A percentile compares a stretch with the other conserved stretches of the same genome.
These are phyloP conservation scores for Talaromyces adpressus DNA, from an alignment of 495 filamentous ascomycete genomes.

Conservation along the genomic window DNA sequence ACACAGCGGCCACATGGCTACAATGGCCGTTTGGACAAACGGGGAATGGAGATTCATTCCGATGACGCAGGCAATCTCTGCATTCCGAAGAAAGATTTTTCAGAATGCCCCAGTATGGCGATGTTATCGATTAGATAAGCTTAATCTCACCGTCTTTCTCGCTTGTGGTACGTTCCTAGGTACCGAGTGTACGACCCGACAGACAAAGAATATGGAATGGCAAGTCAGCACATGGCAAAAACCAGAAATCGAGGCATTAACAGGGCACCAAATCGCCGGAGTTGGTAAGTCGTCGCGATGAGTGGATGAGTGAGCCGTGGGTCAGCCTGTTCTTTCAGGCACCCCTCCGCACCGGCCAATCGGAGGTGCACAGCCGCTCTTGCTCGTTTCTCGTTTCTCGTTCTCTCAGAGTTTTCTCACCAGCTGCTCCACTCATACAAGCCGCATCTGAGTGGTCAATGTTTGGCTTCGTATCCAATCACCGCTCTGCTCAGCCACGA, in stretches of 20 bases:
- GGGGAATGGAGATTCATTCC: neutral
- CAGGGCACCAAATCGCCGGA: neutral
- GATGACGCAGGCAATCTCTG: neutral
- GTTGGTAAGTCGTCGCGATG: slow-evolving; percentile 1
- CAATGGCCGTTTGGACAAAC: neutral
- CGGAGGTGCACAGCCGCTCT: neutral
- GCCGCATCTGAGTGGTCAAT: neutral
- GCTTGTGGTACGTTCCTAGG: neutral
- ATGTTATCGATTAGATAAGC: slow-evolving; percentile 2
- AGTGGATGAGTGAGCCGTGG: neutral
- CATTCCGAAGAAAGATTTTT: neutral
- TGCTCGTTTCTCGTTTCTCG: no score
- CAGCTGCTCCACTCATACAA: neutral
- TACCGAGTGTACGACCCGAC: neutral
- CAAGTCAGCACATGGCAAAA: neutral
- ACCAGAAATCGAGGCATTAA: neutral
- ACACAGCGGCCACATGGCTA: neutral
- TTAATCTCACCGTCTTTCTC: neutral
- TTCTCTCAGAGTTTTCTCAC: no score
- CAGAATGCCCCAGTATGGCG: no score
- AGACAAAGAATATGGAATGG: neutral
- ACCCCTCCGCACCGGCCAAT: neutral
- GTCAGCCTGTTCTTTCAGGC: slow-evolving; percentile 3
- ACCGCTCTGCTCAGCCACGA: neutral
- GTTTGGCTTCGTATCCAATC: neutral